These are phyloP conservation scores for Liriodendron chinense DNA, from an alignment of 164 flowering plant species.

Conservation along the genomic window DNA sequence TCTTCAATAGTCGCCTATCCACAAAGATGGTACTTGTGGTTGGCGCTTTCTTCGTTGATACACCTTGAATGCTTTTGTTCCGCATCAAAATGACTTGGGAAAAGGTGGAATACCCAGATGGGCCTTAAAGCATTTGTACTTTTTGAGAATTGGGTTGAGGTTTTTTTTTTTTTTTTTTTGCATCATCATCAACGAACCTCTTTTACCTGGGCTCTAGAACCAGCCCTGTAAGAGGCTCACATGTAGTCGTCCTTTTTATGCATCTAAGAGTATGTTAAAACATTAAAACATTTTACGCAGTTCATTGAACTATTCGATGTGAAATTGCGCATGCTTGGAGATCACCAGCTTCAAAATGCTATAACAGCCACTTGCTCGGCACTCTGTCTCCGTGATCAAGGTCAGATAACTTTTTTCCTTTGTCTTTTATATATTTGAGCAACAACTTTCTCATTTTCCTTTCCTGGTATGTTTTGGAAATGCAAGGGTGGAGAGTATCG, in stretches of 20 bases:
- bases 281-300: constrained; percentile 33
- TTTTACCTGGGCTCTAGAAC: background rate
- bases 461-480: background rate
- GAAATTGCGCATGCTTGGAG: constrained; percentile 65
- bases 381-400: constrained; percentile 70
- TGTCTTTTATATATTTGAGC: background rate
- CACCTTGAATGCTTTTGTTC: too few species aligned
- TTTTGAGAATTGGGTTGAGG: too few species aligned
- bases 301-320: constrained; percentile 54
- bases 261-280: background rate
- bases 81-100: too few species aligned
- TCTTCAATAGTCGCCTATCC: too few species aligned
- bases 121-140: too few species aligned
- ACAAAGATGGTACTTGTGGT: too few species aligned
- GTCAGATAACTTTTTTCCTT: constrained; percentile 24
- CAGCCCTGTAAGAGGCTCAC: background rate
- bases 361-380: constrained; percentile 76
- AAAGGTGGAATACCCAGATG: too few species aligned
- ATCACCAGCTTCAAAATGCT: constrained; percentile 92
- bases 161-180: too few species aligned
- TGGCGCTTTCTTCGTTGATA: too few species aligned
- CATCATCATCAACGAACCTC: too few species aligned
- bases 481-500: constrained; percentile 62
- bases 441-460: background rate
- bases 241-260: background rate